phyloP scores from a whole-genome alignment of 1,284 basidiomycete genomes.

The Cutaneotrichosporon cavernicola region DNA sequence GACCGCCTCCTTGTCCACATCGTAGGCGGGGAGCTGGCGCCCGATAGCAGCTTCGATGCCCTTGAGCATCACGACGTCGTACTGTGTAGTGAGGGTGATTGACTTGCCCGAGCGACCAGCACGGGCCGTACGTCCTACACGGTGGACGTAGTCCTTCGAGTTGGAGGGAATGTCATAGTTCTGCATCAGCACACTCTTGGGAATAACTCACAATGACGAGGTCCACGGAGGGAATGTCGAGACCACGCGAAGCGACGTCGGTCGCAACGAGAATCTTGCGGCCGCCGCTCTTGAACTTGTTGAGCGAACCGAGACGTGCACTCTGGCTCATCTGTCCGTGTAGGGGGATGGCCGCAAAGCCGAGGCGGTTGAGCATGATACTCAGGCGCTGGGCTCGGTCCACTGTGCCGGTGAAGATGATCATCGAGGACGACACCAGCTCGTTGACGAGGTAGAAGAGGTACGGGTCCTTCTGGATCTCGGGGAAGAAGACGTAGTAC shows the following conservation, averaged over 20 bases:
- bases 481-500: slow-evolving; percentile 92
- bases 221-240: slow-evolving; percentile 96
- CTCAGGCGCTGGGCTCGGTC: slow-evolving; percentile 88
- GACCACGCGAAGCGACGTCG: slow-evolving; percentile 91
- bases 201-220: slow-evolving; percentile 67
- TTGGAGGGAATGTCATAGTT: slow-evolving; percentile 98
- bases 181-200: slow-evolving; percentile 25
- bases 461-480: slow-evolving; percentile 89
- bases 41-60: slow-evolving; percentile 89
- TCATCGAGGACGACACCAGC: slow-evolving; percentile 87
- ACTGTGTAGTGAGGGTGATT: slow-evolving; percentile 95
- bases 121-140: slow-evolving; percentile 94
- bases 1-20: slow-evolving; percentile 86
- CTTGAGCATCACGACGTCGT: slow-evolving; percentile 95
- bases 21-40: slow-evolving; percentile 90
- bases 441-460: slow-evolving; percentile 87
- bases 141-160: slow-evolving; percentile 99
- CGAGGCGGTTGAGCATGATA: slow-evolving; percentile 83
- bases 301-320: slow-evolving; percentile 87
- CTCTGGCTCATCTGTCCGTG: slow-evolving; percentile 95
- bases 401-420: slow-evolving; percentile 95
- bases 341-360: slow-evolving; percentile 92
- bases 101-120: slow-evolving; percentile 94
- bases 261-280: slow-evolving; percentile 98
- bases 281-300: slow-evolving; percentile 94